Base-by-base conservation (phyloP, 148 eudicot species). In the Nepenthes gracilis region DNA sequence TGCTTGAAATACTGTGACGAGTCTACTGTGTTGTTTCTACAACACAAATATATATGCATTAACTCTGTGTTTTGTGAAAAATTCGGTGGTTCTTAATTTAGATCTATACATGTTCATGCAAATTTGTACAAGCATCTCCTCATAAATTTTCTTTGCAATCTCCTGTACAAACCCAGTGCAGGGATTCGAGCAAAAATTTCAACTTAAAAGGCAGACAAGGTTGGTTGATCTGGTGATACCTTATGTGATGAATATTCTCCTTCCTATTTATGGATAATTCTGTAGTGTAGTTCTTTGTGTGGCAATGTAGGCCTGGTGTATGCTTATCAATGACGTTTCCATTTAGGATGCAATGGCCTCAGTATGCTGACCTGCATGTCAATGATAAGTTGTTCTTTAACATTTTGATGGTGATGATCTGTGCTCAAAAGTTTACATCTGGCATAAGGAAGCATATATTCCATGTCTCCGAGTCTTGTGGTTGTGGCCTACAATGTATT, bases 301-400 rank as follows among this genome's bases (percentile, higher is more conserved):
- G 14, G 15, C 32, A 6, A 12, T 76, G 58, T 72, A 86, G 94
- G 94, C 81, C 51, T 86, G 94, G 94, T 86, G 94, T 64, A 86
- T 86, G 82, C 94, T 86, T 77, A 79, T 86, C 56, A 81, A 86
- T 54, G 94, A 86, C 61, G 70, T 88, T 86, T 70, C 80, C 75
- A 45, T 86, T 81, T 57, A 77, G 94, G 80, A 81, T 86, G 88
- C 94, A 86, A 75, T 86, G 94, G 94, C 94, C 88, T 1, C 86
- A 72, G 47, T 79, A 71, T 68, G 73, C 80, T 54, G 88, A 86
- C 58, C 69, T 86, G 64, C 84, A 81, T 72, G 76, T 86, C 67
- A 86, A 86, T 65, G 94, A 88, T 83, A 77, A 68, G 81, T 64
- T 62, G 23, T 23, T 45, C 4, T 64, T 58, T 33, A 12, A 12